phyloP scores from a whole-genome alignment of 768 basidiomycete genomes.

The Boletus edulis region DNA sequence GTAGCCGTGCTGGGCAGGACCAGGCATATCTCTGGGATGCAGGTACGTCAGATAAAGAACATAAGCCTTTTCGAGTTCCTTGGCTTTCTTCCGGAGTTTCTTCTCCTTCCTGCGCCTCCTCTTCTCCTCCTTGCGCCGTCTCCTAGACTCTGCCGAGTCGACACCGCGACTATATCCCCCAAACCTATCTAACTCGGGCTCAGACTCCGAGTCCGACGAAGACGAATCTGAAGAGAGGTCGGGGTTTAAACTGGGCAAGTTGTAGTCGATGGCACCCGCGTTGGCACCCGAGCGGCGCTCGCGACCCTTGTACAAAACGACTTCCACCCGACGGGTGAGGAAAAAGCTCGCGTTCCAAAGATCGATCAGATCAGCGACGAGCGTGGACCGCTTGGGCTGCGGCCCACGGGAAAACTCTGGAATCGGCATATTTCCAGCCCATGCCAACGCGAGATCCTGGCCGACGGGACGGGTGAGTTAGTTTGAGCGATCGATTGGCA shows the following conservation, averaged over 20 bases:
- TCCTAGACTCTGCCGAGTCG: conserved; percentile 50
- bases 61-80: conserved; percentile 61
- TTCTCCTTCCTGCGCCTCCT: conserved; percentile 62
- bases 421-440: conserved; percentile 74
- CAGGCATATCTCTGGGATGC: conserved; percentile 31
- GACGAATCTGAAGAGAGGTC: conserved; percentile 39
- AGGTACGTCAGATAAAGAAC: conserved; percentile 59
- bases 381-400: conserved; percentile 53
- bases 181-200: conserved; percentile 41
- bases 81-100: conserved; percentile 57
- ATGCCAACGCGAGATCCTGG: conserved; percentile 72
- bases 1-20: conserved; percentile 26
- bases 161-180: conserved; percentile 44
- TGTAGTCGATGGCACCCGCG: conserved; percentile 52
- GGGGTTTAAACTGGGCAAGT: conserved; percentile 48
- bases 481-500: background rate
- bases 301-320: conserved; percentile 76
- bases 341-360: conserved; percentile 82
- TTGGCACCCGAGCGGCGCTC: conserved; percentile 71
- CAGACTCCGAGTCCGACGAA: conserved; percentile 40
- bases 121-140: conserved; percentile 55
- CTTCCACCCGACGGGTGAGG: conserved; percentile 68
- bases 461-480: background rate
- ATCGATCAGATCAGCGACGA: conserved; percentile 71
- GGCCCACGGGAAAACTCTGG: conserved; percentile 47